These are phyloP conservation scores for Candida tropicalis DNA, from an alignment of 1,139 yeast species.

Conservation along the genomic window DNA sequence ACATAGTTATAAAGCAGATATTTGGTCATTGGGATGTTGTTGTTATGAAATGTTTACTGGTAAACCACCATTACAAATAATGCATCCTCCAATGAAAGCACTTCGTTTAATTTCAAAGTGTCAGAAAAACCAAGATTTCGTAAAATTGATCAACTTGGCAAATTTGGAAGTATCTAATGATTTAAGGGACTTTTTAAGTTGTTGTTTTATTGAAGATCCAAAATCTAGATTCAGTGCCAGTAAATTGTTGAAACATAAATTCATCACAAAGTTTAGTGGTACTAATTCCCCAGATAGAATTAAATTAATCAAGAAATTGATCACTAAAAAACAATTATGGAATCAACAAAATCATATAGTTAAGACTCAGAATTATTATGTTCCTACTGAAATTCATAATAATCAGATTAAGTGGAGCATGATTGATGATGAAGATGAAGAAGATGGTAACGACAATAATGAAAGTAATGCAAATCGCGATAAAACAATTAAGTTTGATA, in stretches of 20 bases:
- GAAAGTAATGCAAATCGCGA: background rate
- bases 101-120: conserved; percentile 51
- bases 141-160: conserved; percentile 31
- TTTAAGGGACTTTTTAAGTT: conserved; percentile 60
- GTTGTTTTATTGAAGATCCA: conserved; percentile 69
- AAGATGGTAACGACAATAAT: background rate
- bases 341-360: conserved; percentile 43
- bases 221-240: conserved; percentile 57
- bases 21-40: conserved; percentile 95
- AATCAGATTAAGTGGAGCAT: conserved; percentile 41
- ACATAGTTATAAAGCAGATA: conserved; percentile 86
- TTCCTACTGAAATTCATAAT: conserved; percentile 40
- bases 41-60: conserved; percentile 83
- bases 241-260: conserved; percentile 60
- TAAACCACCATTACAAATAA: conserved; percentile 75
- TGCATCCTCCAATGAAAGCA: conserved; percentile 79
- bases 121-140: conserved; percentile 34
- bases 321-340: conserved; percentile 43
- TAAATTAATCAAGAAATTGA: conserved; percentile 32
- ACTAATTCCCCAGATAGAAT: conserved; percentile 17
- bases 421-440: conserved; percentile 16
- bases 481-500: conserved; percentile 36
- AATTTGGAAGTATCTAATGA: conserved; percentile 24
- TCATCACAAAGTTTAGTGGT: conserved; percentile 37
- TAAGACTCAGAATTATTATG: conserved; percentile 38